Evolutionary conservation across 2,329 filamentous ascomycete genomes (phyloP).

Genomic region (Sporothrix schenckii): DNA sequence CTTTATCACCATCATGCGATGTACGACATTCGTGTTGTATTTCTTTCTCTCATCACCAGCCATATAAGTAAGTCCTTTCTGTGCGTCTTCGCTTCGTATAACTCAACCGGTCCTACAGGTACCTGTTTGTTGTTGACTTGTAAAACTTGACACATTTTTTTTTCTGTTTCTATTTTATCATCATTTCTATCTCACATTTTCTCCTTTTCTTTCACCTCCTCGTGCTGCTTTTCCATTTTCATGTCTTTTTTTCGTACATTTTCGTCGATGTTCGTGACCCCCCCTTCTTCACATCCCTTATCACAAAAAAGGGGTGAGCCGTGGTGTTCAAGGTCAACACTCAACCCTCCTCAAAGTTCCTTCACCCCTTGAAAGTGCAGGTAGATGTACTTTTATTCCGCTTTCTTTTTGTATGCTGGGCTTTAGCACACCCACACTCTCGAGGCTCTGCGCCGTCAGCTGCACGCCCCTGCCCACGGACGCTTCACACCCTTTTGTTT

Average conservation of each 20-base stretch:
- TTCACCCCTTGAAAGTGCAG: conserved; percentile 6
- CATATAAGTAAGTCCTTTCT: not conserved
- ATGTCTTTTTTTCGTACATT: not conserved
- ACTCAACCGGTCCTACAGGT: not conserved
- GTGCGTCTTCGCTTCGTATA: too few relatives aligned
- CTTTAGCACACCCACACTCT: not conserved
- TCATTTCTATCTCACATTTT: not conserved
- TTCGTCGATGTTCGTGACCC: not conserved
- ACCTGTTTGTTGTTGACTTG: not conserved
- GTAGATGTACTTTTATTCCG: not conserved
- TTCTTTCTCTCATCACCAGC: not conserved
- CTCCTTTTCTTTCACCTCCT: not conserved
- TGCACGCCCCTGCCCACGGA: conserved; percentile 9
- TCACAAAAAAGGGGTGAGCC: conserved; percentile 16
- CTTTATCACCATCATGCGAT: too few relatives aligned
- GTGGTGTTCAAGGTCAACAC: not conserved
- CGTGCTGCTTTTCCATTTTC: not conserved
- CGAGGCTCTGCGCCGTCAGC: conserved; percentile 2
- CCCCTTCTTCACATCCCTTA: conserved; percentile 18
- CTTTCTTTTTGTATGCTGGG: not conserved
- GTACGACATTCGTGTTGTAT: not conserved
- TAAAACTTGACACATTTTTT: not conserved
- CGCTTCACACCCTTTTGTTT: not conserved
- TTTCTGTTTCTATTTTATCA: not conserved
- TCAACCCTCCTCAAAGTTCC: not conserved